Evolutionary conservation across 495 filamentous ascomycete genomes (phyloP), one percentile per base, ranked within the genome.

Genomic region (Xylaria flabelliformis): DNA sequence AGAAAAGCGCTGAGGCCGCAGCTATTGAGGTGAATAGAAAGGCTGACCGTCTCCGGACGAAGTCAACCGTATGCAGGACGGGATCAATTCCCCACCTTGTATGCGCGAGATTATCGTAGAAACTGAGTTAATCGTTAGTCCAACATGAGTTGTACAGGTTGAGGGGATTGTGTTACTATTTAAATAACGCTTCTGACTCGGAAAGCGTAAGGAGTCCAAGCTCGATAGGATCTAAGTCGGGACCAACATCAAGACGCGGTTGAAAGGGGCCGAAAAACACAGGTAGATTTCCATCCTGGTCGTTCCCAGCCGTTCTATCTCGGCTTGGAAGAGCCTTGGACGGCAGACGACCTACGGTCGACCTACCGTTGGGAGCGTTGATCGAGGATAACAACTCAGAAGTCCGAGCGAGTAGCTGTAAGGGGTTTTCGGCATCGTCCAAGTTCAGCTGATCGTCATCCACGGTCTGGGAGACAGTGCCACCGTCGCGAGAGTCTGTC

Each of bases 11-110:
- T 0, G 91, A 88, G 1, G 87, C 88, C 3, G 90, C 87, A 69
- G 89, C 82, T 64, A 93, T 89, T 0, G 91, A 91, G 10, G 91
- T 92, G 72, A 92, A 91, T 4, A 93, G 79, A 76, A 92, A 92
- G 3, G 89, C 87, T 0, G 91, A 93, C 44, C 90, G 88, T 9
- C 83, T 83, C 39, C 90, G 88, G 24, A 91, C 90, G 73, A 91
- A 93, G 9, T 83, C 75, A 13, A 88, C 83, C 0, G 86, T 92
- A 70, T 93, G 91, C 32, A 92, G 77, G 2, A 86, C 70, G 17
- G 90, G 90, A 73, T 92, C 91, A 21, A 92, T 86, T 4, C 91
- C 91, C 91, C 91, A 93, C 75, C 91, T 83, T 0, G 91, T 93
- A 78, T 93, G 91, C 17, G 91, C 87, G 46, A 93, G 88, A 58